Base-by-base conservation (phyloP, 2,329 filamentous ascomycete species). In the Mollisia scopiformis region DNA sequence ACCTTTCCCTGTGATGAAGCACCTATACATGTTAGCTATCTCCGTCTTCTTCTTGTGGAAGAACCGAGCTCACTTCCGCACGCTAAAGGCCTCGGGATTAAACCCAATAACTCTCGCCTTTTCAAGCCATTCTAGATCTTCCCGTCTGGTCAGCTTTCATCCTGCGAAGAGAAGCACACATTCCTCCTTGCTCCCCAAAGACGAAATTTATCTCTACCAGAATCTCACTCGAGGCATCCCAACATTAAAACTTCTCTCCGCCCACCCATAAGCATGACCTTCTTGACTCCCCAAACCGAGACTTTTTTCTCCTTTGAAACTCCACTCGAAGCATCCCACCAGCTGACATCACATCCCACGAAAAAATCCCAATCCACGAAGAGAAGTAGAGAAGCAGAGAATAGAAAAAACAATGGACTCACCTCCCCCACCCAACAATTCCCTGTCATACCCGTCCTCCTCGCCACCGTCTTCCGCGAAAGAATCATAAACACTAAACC, bases 81-180 rank as follows among this genome's bases (percentile, higher is more conserved):
- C 59, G 27, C 41, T 43, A 58, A 64, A 56, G 39, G 59, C 60
- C 28, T 59, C 47, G 13, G 55, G 59, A 58, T 66, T 66, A 19
- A 62, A 66, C 2, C 62, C 62, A 30, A 64, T 21, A 6, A 61
- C 52, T 35, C 27, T 27, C 3, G 43, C 4, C 5, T 55, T 41
- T 11, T 59, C 47, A 6, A 66, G 7, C 59, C 62, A 64, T 39
- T 56, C 33, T 33, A 66, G 14, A 21, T 64, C 64, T 64, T 27
- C 3, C 41, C 25, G 21, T 14, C 39, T 31, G 10, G 27, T 59
- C 39, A 30, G 27, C n/a, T 23, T 43, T 25, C 41, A n/a, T n/a
- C 10, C 37, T 14, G 21, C n/a, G 6, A 41, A 31, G 28, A 19
- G 11, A 23, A 39, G 14, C 35, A 46, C 23, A 3, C 13, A 23